Evolutionary conservation across 306 rosid species (phyloP), one percentile per base, ranked within the genome.

Genomic region (Corylus heterophylla): DNA sequence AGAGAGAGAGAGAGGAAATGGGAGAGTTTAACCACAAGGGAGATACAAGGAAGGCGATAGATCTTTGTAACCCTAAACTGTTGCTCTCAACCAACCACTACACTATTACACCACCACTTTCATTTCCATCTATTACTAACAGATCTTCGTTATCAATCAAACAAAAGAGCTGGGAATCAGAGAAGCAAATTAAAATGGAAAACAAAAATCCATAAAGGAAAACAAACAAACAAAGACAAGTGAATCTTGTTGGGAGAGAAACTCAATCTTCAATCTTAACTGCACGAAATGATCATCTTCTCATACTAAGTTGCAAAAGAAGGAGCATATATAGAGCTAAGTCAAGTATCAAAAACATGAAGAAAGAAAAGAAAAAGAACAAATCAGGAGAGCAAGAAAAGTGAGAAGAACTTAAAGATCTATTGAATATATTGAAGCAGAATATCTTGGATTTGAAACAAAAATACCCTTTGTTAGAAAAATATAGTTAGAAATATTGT

Each of bases 31-130:
- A 71, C 59, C 78, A 68, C 70, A 78, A 80, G 75, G 82, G 81
- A 75, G 17, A 85, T 76, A 56, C 82, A 47, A 81, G 77, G 61
- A 83, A 81, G 86, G 79, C 69, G 84, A 84, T 79, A 82, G 73
- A 74, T 76, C 78, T 76, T 79, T 84, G 82, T 48, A 84, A 81
- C 84, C 86, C 80, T 84, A 87, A 76, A 78, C n/a, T 81, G 54
- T 68, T 81, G 10, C 66, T 77, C 75, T 71, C 75, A 52, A 78
- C 51, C 80, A 66, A 62, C 70, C 78, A 29, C 68, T 73, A 16
- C 51, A n/a, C 11, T 54, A 25, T 25, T 59, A 35, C 74, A 31
- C 47, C 77, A 80, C 63, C 58, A 76, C 82, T 44, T 85, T 74
- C 51, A 69, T 81, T 42, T 69, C 80, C 75, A 73, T 70, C 80